A percentile compares a stretch with the other conserved stretches of the same genome.
Evolutionary conservation across 2,329 filamentous ascomycete species (phyloP).

Genomic region (Colletotrichum liriopes): DNA sequence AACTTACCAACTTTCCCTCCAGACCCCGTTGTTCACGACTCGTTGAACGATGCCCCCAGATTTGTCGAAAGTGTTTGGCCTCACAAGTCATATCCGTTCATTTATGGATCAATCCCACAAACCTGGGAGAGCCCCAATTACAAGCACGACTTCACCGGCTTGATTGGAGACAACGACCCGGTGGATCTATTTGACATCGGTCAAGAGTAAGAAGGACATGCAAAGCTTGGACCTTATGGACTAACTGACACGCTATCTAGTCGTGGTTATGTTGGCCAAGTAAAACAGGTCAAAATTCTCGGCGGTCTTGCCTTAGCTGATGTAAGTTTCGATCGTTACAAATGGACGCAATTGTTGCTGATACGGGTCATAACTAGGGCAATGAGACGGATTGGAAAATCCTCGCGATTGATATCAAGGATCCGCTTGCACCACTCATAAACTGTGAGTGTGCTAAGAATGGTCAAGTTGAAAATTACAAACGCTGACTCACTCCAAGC

Average conservation of each 20-base stretch:
- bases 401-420: slow-evolving; percentile 56
- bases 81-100: slow-evolving; percentile 60
- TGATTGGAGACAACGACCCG: slow-evolving; percentile 59
- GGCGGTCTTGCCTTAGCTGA: slow-evolving; percentile 58
- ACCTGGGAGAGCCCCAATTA: slow-evolving; percentile 62
- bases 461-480: rapidly evolving
- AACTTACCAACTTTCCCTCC: neutral
- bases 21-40: slow-evolving; percentile 61
- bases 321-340: slow-evolving; percentile 45
- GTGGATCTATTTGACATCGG: slow-evolving; percentile 59
- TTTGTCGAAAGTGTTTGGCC: slow-evolving; percentile 61
- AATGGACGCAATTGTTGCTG: neutral
- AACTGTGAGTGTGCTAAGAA: slow-evolving; percentile 48
- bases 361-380: slow-evolving; percentile 44
- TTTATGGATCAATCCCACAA: slow-evolving; percentile 61
- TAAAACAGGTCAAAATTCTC: slow-evolving; percentile 60
- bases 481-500: slow-evolving; percentile 42
- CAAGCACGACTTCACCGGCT: slow-evolving; percentile 56
- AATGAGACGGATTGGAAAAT: slow-evolving; percentile 59
- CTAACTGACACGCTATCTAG: slow-evolving; percentile 29
- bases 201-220: slow-evolving; percentile 47
- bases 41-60: slow-evolving; percentile 53
- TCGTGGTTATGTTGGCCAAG: slow-evolving; percentile 54
- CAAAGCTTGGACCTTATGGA: neutral
- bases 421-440: slow-evolving; percentile 54